Evolutionary conservation across 2,329 filamentous ascomycete species (phyloP).

Genomic region (Curvularia eragrostidis): DNA sequence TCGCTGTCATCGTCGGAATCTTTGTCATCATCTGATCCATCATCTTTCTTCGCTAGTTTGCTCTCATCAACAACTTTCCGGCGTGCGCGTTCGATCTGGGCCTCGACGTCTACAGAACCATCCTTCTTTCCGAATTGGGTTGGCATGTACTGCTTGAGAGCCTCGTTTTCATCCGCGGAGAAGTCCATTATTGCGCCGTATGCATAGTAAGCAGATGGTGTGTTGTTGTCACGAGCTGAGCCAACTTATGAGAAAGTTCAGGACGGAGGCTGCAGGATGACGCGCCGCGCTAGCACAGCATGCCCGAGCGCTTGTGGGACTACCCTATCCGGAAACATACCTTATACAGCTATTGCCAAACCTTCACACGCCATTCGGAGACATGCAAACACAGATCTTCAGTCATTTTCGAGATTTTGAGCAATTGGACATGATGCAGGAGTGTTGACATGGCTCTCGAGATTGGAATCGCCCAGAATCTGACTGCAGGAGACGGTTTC

Average conservation of each 20-base stretch:
- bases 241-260: constrained; percentile 8
- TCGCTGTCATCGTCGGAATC: constrained; percentile 60
- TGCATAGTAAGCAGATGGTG: constrained; percentile 11
- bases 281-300: constrained; percentile 15
- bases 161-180: constrained; percentile 63
- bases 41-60: constrained; percentile 38
- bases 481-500: background rate
- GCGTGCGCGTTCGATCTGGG: constrained; percentile 81
- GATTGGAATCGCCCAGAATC: background rate
- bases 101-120: constrained; percentile 73
- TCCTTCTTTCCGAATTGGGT: constrained; percentile 84
- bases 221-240: constrained; percentile 8
- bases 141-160: constrained; percentile 78
- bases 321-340: background rate
- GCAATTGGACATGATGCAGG: background rate
- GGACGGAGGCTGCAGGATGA: constrained; percentile 19
- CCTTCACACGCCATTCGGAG: background rate
- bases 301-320: constrained; percentile 4
- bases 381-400: background rate
- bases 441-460: background rate
- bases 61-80: constrained; percentile 58
- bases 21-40: constrained; percentile 40
- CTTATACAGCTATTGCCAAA: background rate
- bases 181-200: constrained; percentile 31
- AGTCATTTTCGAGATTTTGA: background rate